phyloP scores from a whole-genome alignment of 1,284 basidiomycete species.

The Pascua sp. region DNA sequence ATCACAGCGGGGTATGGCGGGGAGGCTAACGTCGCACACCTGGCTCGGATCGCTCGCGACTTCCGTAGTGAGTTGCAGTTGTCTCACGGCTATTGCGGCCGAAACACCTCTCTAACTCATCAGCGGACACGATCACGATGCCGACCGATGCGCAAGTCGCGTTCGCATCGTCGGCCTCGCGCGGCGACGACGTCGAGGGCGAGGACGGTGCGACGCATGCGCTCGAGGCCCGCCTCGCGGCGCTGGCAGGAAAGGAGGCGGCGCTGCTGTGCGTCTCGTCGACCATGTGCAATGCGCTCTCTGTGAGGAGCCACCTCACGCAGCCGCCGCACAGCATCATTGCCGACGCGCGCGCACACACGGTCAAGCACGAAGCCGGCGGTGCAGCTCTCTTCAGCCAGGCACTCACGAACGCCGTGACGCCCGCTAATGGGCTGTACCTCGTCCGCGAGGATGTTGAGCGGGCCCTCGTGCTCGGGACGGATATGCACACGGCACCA shows the following conservation, averaged over 20 bases:
- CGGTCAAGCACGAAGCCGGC: constrained; percentile 60
- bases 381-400: constrained; percentile 90
- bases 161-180: constrained; percentile 50
- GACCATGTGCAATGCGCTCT: constrained; percentile 83
- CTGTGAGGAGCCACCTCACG: constrained; percentile 78
- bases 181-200: constrained; percentile 55
- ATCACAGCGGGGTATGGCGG: constrained; percentile 39
- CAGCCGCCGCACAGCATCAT: constrained; percentile 82
- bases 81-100: neutral
- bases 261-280: constrained; percentile 77
- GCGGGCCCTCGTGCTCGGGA: constrained; percentile 62
- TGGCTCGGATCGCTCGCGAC: constrained; percentile 39
- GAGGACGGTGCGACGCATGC: constrained; percentile 58
- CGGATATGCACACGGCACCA: constrained; percentile 73
- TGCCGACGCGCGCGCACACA: constrained; percentile 79
- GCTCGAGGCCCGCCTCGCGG: constrained; percentile 74
- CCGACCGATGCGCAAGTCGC: constrained; percentile 54
- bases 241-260: constrained; percentile 72
- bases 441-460: constrained; percentile 75
- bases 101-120: neutral
- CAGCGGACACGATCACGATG: constrained; percentile 53
- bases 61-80: constrained; percentile 43
- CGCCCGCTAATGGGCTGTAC: constrained; percentile 53
- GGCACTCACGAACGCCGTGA: constrained; percentile 59
- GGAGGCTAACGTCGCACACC: constrained; percentile 40